Conservation (phyloP, 2,329 filamentous ascomycete species). For the Aspergillus piperis region DNA sequence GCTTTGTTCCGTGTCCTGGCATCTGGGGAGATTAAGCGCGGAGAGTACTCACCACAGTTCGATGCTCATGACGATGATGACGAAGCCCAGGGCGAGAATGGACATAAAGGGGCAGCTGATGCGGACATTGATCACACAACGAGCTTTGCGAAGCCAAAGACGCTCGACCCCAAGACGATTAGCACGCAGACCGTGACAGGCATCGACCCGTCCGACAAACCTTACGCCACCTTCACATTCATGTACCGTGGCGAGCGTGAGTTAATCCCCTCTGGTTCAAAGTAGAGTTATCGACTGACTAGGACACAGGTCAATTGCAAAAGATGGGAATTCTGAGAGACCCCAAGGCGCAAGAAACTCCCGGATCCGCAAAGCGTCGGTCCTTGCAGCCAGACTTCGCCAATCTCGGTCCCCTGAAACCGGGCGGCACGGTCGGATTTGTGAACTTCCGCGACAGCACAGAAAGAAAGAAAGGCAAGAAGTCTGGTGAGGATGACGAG, state of each 20-base stretch:
- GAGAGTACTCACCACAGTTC: constrained; percentile 97
- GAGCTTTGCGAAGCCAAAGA: constrained; percentile 95
- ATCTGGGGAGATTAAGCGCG: constrained; percentile 95
- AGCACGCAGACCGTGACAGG: constrained; percentile 99
- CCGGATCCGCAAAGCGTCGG: constrained; percentile 69
- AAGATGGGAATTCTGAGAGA: constrained; percentile 89
- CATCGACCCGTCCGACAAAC: constrained; percentile 92
- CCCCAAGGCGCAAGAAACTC: constrained; percentile 62
- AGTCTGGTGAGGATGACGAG: constrained; percentile 53
- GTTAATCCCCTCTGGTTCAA: constrained; percentile 41
- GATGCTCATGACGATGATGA: constrained; percentile 96
- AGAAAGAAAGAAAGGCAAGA: constrained; percentile 62
- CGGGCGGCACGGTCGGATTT: constrained; percentile 86
- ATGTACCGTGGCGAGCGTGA: constrained; percentile 93
- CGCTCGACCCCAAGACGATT: constrained; percentile 92
- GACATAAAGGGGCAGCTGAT: constrained; percentile 64
- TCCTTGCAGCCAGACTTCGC: constrained; percentile 84
- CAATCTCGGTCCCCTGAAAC: constrained; percentile 78
- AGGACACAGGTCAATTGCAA: constrained; percentile 74
- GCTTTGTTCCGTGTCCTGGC: constrained; percentile 93
- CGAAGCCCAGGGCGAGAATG: constrained; percentile 55
- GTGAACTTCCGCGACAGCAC: constrained; percentile 78
- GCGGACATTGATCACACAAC: constrained; percentile 94
- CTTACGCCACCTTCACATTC: constrained; percentile 96
- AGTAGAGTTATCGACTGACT: neutral